Base-by-base conservation (phyloP, 352 stramenopile species). In the Stramenopiles sp. region DNA sequence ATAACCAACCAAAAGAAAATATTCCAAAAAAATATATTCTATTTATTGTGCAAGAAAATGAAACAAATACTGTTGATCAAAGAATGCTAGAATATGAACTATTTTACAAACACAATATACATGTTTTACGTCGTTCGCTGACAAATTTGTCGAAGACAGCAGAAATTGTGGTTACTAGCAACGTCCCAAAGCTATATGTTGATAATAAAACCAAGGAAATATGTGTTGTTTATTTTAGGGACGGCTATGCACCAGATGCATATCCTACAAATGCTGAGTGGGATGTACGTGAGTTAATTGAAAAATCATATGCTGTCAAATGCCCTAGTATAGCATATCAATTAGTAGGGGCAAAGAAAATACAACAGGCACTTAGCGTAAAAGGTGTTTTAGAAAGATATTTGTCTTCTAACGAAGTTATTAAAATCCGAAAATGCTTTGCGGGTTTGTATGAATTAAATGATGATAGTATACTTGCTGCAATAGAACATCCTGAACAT, bases 271-370 rank as follows among this genome's bases (percentile, higher is more conserved):
- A 87, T 32, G 23, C 1, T 4, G 92, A 98, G 82, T 98, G 94
- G 94, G 78, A 88, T 27, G 93, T 86, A 0, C 88, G 94, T 20
- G 87, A 86, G 78, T 81, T 88, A 6, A 87, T 98, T 30, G 94
- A 98, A 86, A 83, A 85, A 1, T 95, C 92, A 76, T 87, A 85
- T 63, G 92, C 94, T 7, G 95, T 97, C 82, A 98, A 98, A 85
- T 98, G 93, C 74, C 95, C 95, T 32, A 93, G 88, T 63, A 90
- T 98, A 63, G 88, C 91, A 53, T 98, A 98, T 83, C 95, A 99
- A 81, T 86, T 99, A 73, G 91, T 93, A 1, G 95, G 95, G 74
- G 97, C 93, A 27, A 99, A 99, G 86, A 98, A 98, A 83, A 92
- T 99, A 31, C 95, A 99, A 84, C 95, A 99, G 82, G 91, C 93